These are phyloP conservation scores for Clonostachys sp. DNA, from an alignment of 2,329 filamentous ascomycete genomes.

Conservation along the genomic window DNA sequence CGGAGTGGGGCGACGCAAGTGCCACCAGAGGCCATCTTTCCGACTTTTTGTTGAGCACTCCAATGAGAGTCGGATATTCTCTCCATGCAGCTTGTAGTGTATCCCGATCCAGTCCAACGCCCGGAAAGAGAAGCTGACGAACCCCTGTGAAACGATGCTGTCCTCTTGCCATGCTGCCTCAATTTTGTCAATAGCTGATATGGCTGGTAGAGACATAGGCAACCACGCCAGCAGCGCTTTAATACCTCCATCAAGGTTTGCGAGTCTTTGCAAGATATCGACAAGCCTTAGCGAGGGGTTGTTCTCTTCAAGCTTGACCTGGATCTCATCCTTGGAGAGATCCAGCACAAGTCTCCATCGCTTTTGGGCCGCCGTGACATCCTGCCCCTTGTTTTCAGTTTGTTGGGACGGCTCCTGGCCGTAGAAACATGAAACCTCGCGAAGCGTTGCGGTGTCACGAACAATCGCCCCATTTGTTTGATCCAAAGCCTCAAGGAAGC, in stretches of 20 bases:
- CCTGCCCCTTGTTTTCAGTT: conserved; percentile 1
- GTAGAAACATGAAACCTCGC: conserved; percentile 67
- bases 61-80: conserved; percentile 33
- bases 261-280: conserved; percentile 51
- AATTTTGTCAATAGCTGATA: conserved; percentile 56
- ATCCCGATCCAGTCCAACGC: conserved; percentile 54
- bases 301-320: conserved; percentile 51
- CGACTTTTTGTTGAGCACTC: conserved; percentile 46
- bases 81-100: conserved; percentile 39
- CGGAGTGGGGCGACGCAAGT: conserved; percentile 29
- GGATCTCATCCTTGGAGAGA: conserved; percentile 48
- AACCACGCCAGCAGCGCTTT: conserved; percentile 49
- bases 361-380: conserved; percentile 1
- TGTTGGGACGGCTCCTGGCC: conserved; percentile 18
- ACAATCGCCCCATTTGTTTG: conserved; percentile 48
- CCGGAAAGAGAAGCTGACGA: conserved; percentile 45
- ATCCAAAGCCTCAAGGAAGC: conserved; percentile 63
- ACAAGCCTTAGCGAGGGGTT: conserved; percentile 66
- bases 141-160: conserved; percentile 34
- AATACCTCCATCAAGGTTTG: conserved; percentile 51
- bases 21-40: conserved; percentile 46
- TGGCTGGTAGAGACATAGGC: conserved; percentile 58
- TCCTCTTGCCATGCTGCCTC: conserved; percentile 47
- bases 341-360: conserved; percentile 53
- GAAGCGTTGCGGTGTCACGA: conserved; percentile 56